Evolutionary conservation across 148 eudicot species (phyloP).

Genomic region (Drosera capensis): DNA sequence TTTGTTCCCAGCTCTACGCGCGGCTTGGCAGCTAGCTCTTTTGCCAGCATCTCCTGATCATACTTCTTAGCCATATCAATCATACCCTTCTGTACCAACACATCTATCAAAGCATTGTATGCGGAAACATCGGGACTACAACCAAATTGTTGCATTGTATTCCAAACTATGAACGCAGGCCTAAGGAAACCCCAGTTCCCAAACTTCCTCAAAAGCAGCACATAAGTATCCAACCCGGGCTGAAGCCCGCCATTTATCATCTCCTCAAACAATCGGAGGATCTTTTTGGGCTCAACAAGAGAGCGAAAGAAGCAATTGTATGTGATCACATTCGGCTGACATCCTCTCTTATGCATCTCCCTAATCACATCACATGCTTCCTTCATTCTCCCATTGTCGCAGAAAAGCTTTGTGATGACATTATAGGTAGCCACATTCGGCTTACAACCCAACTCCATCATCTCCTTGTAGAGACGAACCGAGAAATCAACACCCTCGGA

Average conservation of each 20-base stretch:
- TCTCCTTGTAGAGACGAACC: constrained; percentile 46
- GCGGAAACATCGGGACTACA: constrained; percentile 80
- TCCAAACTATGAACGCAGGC: constrained; percentile 65
- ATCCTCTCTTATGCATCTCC: constrained; percentile 48
- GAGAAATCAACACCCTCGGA: constrained; percentile 83
- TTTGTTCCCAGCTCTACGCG: constrained; percentile 44
- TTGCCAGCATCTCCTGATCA: constrained; percentile 74
- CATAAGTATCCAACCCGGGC: constrained; percentile 72
- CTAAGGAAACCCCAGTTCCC: constrained; percentile 94
- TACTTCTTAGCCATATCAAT: constrained; percentile 71
- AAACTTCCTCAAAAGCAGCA: constrained; percentile 89
- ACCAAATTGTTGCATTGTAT: constrained; percentile 73
- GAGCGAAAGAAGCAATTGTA: constrained; percentile 55
- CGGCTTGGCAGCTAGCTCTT: constrained; percentile 85
- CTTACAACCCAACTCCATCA: constrained; percentile 55
- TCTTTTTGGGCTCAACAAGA: constrained; percentile 73
- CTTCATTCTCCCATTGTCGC: constrained; percentile 59
- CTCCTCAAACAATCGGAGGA: constrained; percentile 55
- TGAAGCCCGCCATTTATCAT: constrained; percentile 59
- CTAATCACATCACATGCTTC: constrained; percentile 54
- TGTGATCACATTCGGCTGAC: constrained; percentile 57
- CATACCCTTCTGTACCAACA: constrained; percentile 77
- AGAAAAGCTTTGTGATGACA: constrained; percentile 64
- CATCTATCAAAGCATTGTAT: constrained; percentile 88
- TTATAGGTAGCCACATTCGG: constrained; percentile 73